These are phyloP conservation scores for Mortierella hygrophila DNA, from an alignment of 192 early-diverging fungal genomes.

Conservation along the genomic window DNA sequence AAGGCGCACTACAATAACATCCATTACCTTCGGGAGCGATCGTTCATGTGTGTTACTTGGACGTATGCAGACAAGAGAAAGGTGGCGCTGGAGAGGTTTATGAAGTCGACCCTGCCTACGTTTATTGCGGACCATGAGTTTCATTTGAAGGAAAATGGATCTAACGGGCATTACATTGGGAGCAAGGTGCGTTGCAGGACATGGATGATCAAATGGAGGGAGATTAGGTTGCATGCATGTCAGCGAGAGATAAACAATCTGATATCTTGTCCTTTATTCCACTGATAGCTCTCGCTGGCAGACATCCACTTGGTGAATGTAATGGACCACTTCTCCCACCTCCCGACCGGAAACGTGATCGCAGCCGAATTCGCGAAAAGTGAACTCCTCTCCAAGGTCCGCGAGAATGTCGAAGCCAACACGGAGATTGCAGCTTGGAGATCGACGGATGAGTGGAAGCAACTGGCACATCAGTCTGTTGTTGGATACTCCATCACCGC, in stretches of 20 bases:
- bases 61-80: slow-evolving; percentile 43
- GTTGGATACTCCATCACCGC: slow-evolving; percentile 2
- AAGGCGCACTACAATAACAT: slow-evolving; percentile 38
- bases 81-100: slow-evolving; percentile 18
- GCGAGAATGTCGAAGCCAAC: slow-evolving; percentile 25
- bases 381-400: slow-evolving; percentile 23
- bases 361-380: slow-evolving; percentile 20
- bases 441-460: slow-evolving; percentile 20
- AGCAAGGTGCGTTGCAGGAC: slow-evolving; percentile 15
- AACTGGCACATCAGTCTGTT: slow-evolving; percentile 2
- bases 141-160: slow-evolving; percentile 37
- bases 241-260: too few relatives aligned
- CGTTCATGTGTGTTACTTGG: slow-evolving; percentile 38
- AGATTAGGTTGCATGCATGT: background rate
- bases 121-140: slow-evolving; percentile 47
- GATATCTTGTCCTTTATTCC: background rate
- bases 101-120: slow-evolving; percentile 11
- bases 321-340: slow-evolving; percentile 34
- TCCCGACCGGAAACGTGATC: slow-evolving; percentile 14
- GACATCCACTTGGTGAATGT: slow-evolving; percentile 37
- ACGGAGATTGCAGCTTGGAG: slow-evolving; percentile 34
- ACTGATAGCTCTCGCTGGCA: slow-evolving; percentile 25
- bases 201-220: background rate
- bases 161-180: slow-evolving; percentile 36
- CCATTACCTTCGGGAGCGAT: slow-evolving; percentile 40